Percentiles rank a stretch among this genome's conserved stretches.
These are phyloP conservation scores for Pseudomicrostroma phylloplanum DNA, from an alignment of 1,284 basidiomycete genomes.

Conservation along the genomic window DNA sequence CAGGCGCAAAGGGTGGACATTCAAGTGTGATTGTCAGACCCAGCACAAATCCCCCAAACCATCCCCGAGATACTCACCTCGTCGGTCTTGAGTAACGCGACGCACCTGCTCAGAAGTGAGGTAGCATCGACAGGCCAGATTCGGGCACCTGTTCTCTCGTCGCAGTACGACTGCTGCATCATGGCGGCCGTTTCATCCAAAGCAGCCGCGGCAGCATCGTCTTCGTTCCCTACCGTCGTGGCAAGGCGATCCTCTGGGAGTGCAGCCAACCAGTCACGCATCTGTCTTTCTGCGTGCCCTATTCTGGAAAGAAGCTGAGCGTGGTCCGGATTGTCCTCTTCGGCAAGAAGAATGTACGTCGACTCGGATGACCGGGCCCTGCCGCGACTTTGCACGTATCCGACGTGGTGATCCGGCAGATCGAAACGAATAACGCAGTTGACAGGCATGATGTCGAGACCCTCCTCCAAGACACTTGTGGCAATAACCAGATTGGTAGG, in stretches of 20 bases:
- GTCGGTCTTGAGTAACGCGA: slow-evolving; percentile 19
- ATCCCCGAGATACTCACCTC: neutral
- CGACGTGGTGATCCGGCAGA: slow-evolving; percentile 30
- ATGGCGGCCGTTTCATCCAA: neutral
- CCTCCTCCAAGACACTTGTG: slow-evolving; percentile 37
- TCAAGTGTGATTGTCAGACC: no score
- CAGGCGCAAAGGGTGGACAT: no score
- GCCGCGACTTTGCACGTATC: slow-evolving; percentile 32
- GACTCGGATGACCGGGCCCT: slow-evolving; percentile 24
- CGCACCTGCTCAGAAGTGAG: slow-evolving; percentile 24
- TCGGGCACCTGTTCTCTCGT: slow-evolving; percentile 22
- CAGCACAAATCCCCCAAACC: no score
- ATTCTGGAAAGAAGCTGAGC: slow-evolving; percentile 12
- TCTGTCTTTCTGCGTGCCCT: slow-evolving; percentile 9
- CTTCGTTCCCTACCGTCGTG: slow-evolving; percentile 8
- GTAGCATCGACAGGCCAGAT: slow-evolving; percentile 25
- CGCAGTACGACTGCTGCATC: slow-evolving; percentile 10
- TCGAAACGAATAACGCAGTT: slow-evolving; percentile 40
- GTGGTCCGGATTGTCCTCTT: slow-evolving; percentile 19
- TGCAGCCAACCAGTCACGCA: slow-evolving; percentile 21
- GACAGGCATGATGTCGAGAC: slow-evolving; percentile 29
- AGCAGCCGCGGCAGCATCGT: slow-evolving; percentile 10
- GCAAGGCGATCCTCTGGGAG: slow-evolving; percentile 15
- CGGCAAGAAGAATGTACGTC: slow-evolving; percentile 26
- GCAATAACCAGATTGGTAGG: slow-evolving; percentile 37